A percentile compares a stretch with the other conserved stretches of the same genome.
Conservation (phyloP, 345 rosid genomes). For the Isatis tinctoria region DNA sequence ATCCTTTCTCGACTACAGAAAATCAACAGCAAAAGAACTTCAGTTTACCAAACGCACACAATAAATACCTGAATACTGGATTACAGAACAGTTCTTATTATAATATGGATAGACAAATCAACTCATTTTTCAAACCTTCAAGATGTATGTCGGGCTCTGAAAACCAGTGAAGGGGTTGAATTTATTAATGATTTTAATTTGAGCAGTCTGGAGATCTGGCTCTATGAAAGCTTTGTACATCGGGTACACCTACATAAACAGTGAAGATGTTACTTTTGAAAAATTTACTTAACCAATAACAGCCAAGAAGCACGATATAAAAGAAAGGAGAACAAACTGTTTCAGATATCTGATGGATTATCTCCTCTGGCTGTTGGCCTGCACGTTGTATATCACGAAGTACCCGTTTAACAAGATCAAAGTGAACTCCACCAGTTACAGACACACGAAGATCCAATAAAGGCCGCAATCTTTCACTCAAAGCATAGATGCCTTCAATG, state of each 20-base stretch:
- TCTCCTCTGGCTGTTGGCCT: constrained; percentile 97
- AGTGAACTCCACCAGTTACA: constrained; percentile 96
- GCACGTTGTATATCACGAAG: constrained; percentile 97
- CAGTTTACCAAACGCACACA: background rate
- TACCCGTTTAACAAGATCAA: constrained; percentile 98
- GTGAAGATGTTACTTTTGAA: background rate
- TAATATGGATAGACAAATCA: background rate
- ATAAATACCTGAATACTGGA: background rate
- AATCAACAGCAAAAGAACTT: constrained; percentile 16
- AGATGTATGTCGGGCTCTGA: constrained; percentile 92
- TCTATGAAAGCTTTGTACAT: constrained; percentile 99
- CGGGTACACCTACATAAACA: constrained; percentile 75
- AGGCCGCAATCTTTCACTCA: constrained; percentile 84
- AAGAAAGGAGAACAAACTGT: constrained; percentile 47
- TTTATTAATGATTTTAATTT: constrained; percentile 82
- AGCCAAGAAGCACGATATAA: background rate
- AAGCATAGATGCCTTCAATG: constrained; percentile 94
- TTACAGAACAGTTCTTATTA: background rate
- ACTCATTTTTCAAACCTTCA: constrained; percentile 58
- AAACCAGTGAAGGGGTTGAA: constrained; percentile 97
- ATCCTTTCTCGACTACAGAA: constrained; percentile 71
- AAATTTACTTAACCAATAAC: background rate
- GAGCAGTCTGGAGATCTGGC: constrained; percentile 98
- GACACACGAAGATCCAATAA: constrained; percentile 85
- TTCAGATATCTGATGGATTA: constrained; percentile 97